phyloP scores from a whole-genome alignment of 495 filamentous ascomycete genomes.

The Aspergillus homomorphus region DNA sequence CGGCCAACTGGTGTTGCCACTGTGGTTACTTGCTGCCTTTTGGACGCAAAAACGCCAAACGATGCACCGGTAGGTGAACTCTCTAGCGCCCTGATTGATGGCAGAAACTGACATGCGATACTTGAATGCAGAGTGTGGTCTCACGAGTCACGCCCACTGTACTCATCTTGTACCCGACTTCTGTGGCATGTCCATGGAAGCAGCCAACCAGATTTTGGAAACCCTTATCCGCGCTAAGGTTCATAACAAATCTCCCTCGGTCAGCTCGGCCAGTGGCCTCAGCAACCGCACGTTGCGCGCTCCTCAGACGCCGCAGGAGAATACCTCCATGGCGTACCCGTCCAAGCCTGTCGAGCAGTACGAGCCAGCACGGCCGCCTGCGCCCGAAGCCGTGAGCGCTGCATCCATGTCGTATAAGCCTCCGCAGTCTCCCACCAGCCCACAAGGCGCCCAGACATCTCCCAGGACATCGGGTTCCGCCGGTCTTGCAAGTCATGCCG shows the following conservation, averaged over 20 bases:
- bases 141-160: constrained; percentile 88
- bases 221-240: constrained; percentile 43
- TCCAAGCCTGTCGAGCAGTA: constrained; percentile 53
- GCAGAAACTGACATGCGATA: constrained; percentile 5
- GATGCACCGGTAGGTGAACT: constrained; percentile 70
- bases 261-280: constrained; percentile 47
- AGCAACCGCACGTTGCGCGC: constrained; percentile 64
- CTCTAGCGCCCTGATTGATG: not conserved
- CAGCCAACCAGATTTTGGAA: constrained; percentile 84
- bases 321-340: constrained; percentile 36
- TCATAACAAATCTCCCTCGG: constrained; percentile 45
- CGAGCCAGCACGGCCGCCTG: constrained; percentile 43
- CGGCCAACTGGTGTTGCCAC: constrained; percentile 99
- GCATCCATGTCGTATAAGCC: constrained; percentile 44
- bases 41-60: constrained; percentile 88
- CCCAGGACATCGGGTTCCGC: constrained; percentile 35
- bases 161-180: constrained; percentile 97
- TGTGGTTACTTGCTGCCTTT: constrained; percentile 98
- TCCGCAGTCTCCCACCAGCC: constrained; percentile 41
- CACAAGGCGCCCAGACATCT: constrained; percentile 34
- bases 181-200: constrained; percentile 98
- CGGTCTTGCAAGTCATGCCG: constrained; percentile 24
- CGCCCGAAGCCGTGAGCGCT: constrained; percentile 46
- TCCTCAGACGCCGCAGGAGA: constrained; percentile 49
- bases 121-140: constrained; percentile 69